phyloP scores from a whole-genome alignment of 2,329 filamentous ascomycete genomes.

The Pezicula carpinea region DNA sequence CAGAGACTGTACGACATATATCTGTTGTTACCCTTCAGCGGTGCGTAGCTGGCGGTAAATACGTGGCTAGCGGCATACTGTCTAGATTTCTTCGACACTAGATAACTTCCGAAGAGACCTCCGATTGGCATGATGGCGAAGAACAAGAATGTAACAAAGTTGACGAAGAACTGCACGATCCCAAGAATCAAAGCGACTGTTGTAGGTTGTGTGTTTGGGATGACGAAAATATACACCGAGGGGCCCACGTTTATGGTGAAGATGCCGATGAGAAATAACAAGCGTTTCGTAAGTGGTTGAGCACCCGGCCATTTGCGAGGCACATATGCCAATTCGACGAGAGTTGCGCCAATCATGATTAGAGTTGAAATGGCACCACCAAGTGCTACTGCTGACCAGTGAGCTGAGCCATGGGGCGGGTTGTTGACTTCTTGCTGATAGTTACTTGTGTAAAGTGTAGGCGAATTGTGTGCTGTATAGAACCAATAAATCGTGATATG shows the following conservation, averaged over 20 bases:
- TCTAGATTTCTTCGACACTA: constrained; percentile 78
- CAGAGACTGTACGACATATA: constrained; percentile 97
- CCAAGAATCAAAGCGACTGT: constrained; percentile 68
- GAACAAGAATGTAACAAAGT: constrained; percentile 80
- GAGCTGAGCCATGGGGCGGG: constrained; percentile 61
- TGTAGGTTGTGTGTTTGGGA: constrained; percentile 38
- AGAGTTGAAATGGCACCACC: constrained; percentile 79
- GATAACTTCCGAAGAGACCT: constrained; percentile 90
- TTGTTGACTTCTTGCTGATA: constrained; percentile 88
- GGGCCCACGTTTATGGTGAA: constrained; percentile 81
- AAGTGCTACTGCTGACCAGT: constrained; percentile 81
- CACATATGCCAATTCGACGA: constrained; percentile 91
- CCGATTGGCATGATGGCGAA: constrained; percentile 94
- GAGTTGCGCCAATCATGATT: constrained; percentile 83
- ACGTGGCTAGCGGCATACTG: constrained; percentile 97
- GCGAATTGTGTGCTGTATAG: constrained; percentile 87
- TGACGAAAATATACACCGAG: constrained; percentile 79
- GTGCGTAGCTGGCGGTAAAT: constrained; percentile 92
- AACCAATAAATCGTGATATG: constrained; percentile 96
- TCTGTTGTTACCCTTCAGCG: constrained; percentile 85
- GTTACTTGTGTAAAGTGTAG: constrained; percentile 67
- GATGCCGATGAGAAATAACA: constrained; percentile 77
- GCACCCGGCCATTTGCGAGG: constrained; percentile 92
- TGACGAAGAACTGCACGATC: constrained; percentile 91
- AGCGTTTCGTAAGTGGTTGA: constrained; percentile 87